Conservation (phyloP, 108 stramenopile species). For the Nannochloropsis granulata region DNA sequence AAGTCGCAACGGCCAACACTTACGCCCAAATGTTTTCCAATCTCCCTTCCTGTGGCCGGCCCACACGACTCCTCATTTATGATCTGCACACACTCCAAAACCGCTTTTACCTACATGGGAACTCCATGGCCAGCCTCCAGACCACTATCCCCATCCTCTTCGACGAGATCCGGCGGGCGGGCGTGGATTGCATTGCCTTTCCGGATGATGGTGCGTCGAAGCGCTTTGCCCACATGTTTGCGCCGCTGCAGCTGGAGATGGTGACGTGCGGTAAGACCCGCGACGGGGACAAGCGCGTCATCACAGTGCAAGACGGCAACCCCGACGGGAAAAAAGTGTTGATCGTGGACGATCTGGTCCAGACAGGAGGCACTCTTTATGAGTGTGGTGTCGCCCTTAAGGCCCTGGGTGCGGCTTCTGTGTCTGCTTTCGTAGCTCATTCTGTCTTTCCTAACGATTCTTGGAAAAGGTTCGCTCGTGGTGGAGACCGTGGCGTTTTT, state of each 20-base stretch:
- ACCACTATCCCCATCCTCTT: conserved; percentile 61
- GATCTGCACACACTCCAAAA: conserved; percentile 75
- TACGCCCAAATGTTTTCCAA: conserved; percentile 69
- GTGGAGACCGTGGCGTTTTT: conserved; percentile 60
- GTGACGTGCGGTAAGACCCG: conserved; percentile 8
- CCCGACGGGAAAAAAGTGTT: conserved; percentile 41
- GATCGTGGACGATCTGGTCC: conserved; percentile 74
- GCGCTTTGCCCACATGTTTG: conserved; percentile 59
- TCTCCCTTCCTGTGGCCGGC: conserved; percentile 58
- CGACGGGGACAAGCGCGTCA: conserved; percentile 26
- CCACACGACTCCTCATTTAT: conserved; percentile 67
- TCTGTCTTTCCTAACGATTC: conserved; percentile 63
- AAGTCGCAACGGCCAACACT: conserved; percentile 71
- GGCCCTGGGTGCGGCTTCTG: conserved; percentile 52
- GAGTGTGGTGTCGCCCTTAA: conserved; percentile 56
- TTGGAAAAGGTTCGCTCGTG: conserved; percentile 54
- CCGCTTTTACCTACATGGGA: conserved; percentile 49
- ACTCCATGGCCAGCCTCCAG: conserved; percentile 56
- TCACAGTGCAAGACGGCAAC: conserved; percentile 41
- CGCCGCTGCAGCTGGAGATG: neutral
- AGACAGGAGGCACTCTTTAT: conserved; percentile 80
- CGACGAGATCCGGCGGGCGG: conserved; percentile 22
- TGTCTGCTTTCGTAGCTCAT: conserved; percentile 61
- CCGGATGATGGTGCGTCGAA: conserved; percentile 84
- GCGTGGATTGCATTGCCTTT: conserved; percentile 58